Evolutionary conservation across 768 basidiomycete genomes (phyloP).

Genomic region (Tulasnella sp.): DNA sequence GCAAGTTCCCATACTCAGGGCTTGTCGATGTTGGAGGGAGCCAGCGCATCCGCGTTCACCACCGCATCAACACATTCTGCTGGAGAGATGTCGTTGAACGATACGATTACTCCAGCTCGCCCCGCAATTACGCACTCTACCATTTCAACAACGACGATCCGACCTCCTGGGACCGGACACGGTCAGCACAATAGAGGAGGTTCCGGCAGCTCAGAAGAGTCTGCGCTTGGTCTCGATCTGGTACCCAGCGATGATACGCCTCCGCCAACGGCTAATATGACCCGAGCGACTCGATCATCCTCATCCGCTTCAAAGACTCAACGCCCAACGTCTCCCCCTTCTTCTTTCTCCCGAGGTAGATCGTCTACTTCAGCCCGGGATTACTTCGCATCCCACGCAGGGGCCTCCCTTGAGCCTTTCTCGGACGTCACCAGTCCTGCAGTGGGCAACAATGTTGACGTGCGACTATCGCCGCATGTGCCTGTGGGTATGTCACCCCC

Average conservation of each 20-base stretch:
- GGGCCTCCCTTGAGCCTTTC: background rate
- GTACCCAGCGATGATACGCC: background rate
- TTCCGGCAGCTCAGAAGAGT: background rate
- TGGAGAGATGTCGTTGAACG: background rate
- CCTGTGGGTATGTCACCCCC: background rate
- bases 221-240: conserved; percentile 3
- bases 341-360: background rate
- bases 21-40: background rate
- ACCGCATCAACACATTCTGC: conserved; percentile 1
- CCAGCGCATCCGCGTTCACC: background rate
- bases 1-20: background rate
- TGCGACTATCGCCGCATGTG: background rate
- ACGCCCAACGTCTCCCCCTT: background rate
- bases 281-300: background rate
- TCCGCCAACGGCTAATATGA: background rate
- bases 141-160: background rate
- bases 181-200: background rate
- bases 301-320: background rate
- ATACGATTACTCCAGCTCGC: background rate
- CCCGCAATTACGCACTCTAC: background rate
- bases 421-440: background rate
- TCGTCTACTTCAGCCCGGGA: background rate
- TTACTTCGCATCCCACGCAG: background rate
- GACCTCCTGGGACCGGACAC: background rate
- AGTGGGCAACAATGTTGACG: background rate